Conservation (phyloP, 2,329 filamentous ascomycete species). For the Phaeosphaeriaceae sp. region DNA sequence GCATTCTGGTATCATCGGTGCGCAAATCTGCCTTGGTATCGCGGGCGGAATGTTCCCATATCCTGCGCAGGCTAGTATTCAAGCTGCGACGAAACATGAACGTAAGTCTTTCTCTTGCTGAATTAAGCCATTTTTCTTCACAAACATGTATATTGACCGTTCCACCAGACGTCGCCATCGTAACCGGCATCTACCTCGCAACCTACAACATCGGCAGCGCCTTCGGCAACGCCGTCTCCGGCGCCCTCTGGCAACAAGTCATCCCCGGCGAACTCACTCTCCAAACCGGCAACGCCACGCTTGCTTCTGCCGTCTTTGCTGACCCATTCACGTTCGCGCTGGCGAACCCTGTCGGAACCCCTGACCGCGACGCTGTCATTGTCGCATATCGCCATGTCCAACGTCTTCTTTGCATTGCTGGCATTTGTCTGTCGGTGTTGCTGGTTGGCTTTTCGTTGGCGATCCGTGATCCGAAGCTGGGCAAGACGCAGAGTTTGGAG, state of each 20-base stretch:
- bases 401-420: conserved; percentile 58
- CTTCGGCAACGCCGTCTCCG: conserved; percentile 66
- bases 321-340: conserved; percentile 50
- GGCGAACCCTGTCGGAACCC: conserved; percentile 54
- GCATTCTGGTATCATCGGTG: conserved; percentile 66
- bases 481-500: conserved; percentile 54
- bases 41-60: conserved; percentile 69
- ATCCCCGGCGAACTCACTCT: conserved; percentile 53
- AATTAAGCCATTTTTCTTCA: not conserved
- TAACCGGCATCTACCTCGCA: conserved; percentile 69
- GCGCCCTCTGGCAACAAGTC: conserved; percentile 67
- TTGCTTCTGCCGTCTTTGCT: conserved; percentile 51
- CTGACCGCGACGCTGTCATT: conserved; percentile 53
- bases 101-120: conserved; percentile 18
- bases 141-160: not conserved
- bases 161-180: conserved; percentile 61
- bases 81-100: conserved; percentile 59
- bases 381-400: conserved; percentile 56
- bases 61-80: conserved; percentile 59
- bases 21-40: conserved; percentile 68
- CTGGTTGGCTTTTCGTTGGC: conserved; percentile 55
- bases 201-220: conserved; percentile 70
- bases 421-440: conserved; percentile 57
- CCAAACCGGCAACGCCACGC: conserved; percentile 50
- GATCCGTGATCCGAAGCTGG: conserved; percentile 56